These are phyloP conservation scores for Lentithecium fluviatile DNA, from an alignment of 495 filamentous ascomycete genomes.

Conservation along the genomic window DNA sequence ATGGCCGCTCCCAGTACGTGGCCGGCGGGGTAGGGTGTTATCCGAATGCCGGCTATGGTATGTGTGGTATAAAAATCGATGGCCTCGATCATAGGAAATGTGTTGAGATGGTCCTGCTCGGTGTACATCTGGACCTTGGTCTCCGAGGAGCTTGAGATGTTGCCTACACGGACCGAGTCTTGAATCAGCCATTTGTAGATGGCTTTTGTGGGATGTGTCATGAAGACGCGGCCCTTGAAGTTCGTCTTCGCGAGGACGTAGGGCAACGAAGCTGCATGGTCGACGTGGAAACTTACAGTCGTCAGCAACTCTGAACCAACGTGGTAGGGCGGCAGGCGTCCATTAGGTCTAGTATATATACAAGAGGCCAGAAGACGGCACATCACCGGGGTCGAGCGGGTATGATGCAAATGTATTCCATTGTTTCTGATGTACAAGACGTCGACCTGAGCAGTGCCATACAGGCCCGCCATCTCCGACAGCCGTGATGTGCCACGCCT, in stretches of 20 bases:
- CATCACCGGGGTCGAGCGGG: slow-evolving; percentile 31
- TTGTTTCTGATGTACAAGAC: slow-evolving; percentile 38
- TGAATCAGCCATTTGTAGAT: slow-evolving; percentile 99
- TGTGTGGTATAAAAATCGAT: slow-evolving; percentile 98
- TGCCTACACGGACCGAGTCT: slow-evolving; percentile 87
- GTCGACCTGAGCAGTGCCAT: slow-evolving; percentile 3
- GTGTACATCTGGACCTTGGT: slow-evolving; percentile 81
- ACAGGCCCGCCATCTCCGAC: neutral
- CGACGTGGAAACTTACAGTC: slow-evolving; percentile 79
- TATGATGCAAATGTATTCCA: slow-evolving; percentile 33
- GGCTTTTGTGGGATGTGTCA: slow-evolving; percentile 98
- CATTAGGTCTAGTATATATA: slow-evolving; percentile 27
- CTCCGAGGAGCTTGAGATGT: slow-evolving; percentile 71
- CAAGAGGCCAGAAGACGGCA: slow-evolving; percentile 5
- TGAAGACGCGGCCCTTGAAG: slow-evolving; percentile 94
- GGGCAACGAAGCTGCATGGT: slow-evolving; percentile 92
- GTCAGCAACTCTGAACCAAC: neutral
- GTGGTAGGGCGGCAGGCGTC: neutral
- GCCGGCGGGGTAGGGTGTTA: slow-evolving; percentile 93
- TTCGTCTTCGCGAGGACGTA: slow-evolving; percentile 98
- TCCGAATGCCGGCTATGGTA: slow-evolving; percentile 90
- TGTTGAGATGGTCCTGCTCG: slow-evolving; percentile 88
- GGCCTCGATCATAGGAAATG: slow-evolving; percentile 89
- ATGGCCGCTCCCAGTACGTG: slow-evolving; percentile 98
- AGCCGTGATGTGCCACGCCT: slow-evolving; percentile 17